Evolutionary conservation across 2,329 filamentous ascomycete genomes (phyloP).

Genomic region (Dactylellina sp.): DNA sequence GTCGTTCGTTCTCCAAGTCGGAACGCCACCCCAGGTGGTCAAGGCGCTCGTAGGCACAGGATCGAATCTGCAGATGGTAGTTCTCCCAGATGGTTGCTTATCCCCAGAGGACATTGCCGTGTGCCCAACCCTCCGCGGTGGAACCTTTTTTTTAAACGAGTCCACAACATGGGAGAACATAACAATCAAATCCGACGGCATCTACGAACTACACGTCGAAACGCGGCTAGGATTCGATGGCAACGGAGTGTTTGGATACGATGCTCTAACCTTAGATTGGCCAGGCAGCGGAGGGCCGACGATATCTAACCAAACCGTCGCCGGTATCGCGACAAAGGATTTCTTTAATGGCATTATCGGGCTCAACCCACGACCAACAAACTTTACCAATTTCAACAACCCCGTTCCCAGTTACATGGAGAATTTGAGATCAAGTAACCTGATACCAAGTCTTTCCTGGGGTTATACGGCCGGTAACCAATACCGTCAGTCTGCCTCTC

Average conservation of each 20-base stretch:
- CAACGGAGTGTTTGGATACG: slow-evolving; percentile 45
- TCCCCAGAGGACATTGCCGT: slow-evolving; percentile 1
- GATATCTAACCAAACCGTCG: slow-evolving; percentile 31
- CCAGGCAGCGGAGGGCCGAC: slow-evolving; percentile 14
- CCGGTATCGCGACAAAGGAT: slow-evolving; percentile 39
- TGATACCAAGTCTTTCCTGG: slow-evolving; percentile 36
- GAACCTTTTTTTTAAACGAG: slow-evolving; percentile 18
- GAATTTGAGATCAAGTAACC: background rate
- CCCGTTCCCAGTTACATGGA: slow-evolving; percentile 24
- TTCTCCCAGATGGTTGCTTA: slow-evolving; percentile 38
- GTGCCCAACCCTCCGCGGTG: slow-evolving; percentile 32
- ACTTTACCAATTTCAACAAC: slow-evolving; percentile 29
- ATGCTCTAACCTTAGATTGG: slow-evolving; percentile 35
- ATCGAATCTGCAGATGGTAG: slow-evolving; percentile 40
- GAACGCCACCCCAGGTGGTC: slow-evolving; percentile 30
- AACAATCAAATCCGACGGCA: slow-evolving; percentile 2
- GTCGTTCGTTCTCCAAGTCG: slow-evolving; percentile 36
- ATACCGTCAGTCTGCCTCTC: slow-evolving; percentile 11
- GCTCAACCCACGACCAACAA: slow-evolving; percentile 25
- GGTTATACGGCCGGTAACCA: slow-evolving; percentile 33
- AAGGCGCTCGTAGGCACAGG: slow-evolving; percentile 28
- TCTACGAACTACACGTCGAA: slow-evolving; percentile 27
- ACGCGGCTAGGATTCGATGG: slow-evolving; percentile 21
- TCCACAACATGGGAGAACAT: slow-evolving; percentile 42
- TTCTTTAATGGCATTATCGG: slow-evolving; percentile 33